Percentiles rank a stretch among this genome's conserved stretches.
These are phyloP conservation scores for Talaromyces pinophilus DNA, from an alignment of 2,329 filamentous ascomycete genomes.

Conservation along the genomic window DNA sequence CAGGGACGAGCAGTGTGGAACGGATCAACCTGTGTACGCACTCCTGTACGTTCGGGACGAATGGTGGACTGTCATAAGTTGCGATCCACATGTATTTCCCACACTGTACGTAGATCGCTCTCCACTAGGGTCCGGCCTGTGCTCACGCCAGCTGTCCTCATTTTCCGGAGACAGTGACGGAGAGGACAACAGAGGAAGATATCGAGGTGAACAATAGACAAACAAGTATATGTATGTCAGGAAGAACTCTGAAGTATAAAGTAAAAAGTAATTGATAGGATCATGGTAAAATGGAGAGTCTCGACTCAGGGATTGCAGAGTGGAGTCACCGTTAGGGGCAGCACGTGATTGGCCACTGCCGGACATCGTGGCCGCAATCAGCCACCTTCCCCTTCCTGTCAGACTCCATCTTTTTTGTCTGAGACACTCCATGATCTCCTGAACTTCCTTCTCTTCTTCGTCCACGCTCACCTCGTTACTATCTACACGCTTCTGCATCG, in stretches of 20 bases:
- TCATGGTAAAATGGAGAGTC: not conserved
- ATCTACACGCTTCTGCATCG: not conserved
- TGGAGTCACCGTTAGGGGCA: not conserved
- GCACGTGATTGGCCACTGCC: conserved; percentile 15
- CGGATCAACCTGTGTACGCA: not conserved
- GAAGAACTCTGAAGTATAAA: not conserved
- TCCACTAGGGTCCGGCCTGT: not conserved
- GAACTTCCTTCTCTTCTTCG: not conserved
- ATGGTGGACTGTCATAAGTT: not conserved
- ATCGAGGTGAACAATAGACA: not conserved
- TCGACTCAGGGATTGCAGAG: not conserved
- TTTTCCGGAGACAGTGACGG: not conserved
- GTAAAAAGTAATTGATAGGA: not conserved
- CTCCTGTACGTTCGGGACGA: not conserved
- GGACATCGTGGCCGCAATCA: not conserved
- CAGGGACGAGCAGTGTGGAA: not conserved
- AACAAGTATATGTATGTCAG: not conserved
- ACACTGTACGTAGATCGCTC: not conserved
- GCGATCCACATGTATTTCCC: conserved; percentile 2
- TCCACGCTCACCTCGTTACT: not conserved
- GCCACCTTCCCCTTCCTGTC: conserved; percentile 3
- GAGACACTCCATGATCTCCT: not conserved
- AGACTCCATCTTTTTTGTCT: not conserved
- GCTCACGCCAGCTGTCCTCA: conserved; percentile 3
- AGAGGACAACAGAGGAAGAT: not conserved